Evolutionary conservation across 495 filamentous ascomycete species (phyloP).

Genomic region (Aspergillus kassunensis): DNA sequence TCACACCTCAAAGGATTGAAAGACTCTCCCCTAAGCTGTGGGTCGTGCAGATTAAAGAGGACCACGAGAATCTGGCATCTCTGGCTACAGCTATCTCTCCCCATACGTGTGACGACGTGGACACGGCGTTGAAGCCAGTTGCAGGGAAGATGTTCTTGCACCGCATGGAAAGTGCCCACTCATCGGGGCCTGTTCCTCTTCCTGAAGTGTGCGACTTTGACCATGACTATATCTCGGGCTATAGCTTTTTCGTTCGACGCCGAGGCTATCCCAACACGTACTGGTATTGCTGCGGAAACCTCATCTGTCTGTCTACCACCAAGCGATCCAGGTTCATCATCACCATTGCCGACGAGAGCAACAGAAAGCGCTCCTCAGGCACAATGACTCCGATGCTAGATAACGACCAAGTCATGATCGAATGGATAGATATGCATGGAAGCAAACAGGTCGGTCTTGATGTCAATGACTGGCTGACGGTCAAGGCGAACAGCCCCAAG

Average conservation of each 20-base stretch:
- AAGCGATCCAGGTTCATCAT: slow-evolving; percentile 1
- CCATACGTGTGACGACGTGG: background rate
- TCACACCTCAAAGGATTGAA: background rate
- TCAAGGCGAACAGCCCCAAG: background rate
- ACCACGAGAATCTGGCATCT: background rate
- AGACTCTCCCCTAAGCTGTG: background rate
- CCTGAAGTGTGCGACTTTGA: background rate
- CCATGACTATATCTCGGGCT: slow-evolving; percentile 1
- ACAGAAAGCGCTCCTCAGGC: background rate
- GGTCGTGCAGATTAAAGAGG: background rate
- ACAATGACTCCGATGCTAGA: background rate
- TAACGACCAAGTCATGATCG: background rate
- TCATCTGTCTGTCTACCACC: slow-evolving; percentile 1
- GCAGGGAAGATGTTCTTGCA: background rate
- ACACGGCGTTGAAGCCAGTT: background rate
- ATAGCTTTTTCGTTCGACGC: slow-evolving; percentile 3
- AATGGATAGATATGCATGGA: background rate
- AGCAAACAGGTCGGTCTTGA: background rate
- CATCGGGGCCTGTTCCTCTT: background rate
- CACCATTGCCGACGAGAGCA: background rate
- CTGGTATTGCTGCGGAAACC: slow-evolving; percentile 6
- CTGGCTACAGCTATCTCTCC: background rate
- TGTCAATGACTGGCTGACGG: background rate
- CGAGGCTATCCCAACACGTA: slow-evolving; percentile 1
- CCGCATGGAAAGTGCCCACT: background rate